phyloP scores from a whole-genome alignment of 108 stramenopile species.

The Skeletonema potamos region DNA sequence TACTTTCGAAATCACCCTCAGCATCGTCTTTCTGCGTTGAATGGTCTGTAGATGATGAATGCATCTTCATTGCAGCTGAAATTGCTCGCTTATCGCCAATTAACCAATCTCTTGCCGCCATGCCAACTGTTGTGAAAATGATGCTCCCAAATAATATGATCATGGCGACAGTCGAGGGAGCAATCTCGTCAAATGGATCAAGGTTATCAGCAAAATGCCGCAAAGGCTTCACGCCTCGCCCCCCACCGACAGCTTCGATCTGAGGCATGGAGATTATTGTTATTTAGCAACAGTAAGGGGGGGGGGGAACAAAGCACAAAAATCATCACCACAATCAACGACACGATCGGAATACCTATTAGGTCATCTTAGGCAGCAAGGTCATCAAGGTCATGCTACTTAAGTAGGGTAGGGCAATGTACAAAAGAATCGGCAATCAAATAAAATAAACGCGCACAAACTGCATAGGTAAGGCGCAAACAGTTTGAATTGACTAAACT shows the following conservation, averaged over 20 bases:
- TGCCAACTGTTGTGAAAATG: conserved; percentile 38
- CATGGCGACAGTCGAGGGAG: conserved; percentile 39
- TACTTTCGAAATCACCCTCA: background rate
- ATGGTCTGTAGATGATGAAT: background rate
- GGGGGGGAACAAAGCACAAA: too few relatives aligned
- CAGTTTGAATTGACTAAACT: too few relatives aligned
- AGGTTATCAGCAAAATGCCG: background rate
- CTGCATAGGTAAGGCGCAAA: too few relatives aligned
- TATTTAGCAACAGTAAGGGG: too few relatives aligned
- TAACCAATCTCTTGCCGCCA: conserved; percentile 32
- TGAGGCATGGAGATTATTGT: background rate
- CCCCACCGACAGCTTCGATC: background rate
- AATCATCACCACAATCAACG: too few relatives aligned
- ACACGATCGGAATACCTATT: too few relatives aligned
- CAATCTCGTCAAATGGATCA: conserved; percentile 3
- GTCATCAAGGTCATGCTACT: too few relatives aligned
- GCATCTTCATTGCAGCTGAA: conserved; percentile 13
- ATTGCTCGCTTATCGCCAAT: conserved; percentile 41
- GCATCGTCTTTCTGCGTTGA: background rate
- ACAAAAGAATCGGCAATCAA: too few relatives aligned
- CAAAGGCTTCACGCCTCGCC: background rate
- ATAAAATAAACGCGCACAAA: too few relatives aligned
- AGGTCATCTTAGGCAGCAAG: too few relatives aligned
- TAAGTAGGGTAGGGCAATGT: too few relatives aligned
- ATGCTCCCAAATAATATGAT: conserved; percentile 45